Conservation (phyloP, 78 protist species). For the Tieghemostelium lacteum region DNA sequence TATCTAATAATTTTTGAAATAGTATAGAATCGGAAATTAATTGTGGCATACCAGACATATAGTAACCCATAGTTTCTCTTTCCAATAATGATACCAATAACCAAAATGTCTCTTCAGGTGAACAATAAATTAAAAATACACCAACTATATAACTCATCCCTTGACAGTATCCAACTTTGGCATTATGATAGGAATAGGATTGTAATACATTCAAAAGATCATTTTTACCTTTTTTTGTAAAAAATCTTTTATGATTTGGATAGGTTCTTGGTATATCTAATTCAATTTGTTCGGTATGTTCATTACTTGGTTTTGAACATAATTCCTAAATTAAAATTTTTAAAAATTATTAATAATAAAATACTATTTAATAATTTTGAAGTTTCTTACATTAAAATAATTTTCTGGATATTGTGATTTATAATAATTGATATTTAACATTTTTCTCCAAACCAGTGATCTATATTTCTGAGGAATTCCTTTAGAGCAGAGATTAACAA, state of each 20-base stretch:
- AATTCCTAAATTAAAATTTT: constrained; percentile 2
- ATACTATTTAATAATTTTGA: background rate
- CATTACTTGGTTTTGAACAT: constrained; percentile 16
- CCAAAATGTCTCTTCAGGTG: constrained; percentile 76
- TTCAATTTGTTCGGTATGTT: constrained; percentile 72
- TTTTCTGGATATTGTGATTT: constrained; percentile 22
- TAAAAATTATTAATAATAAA: background rate
- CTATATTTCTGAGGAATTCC: constrained; percentile 45
- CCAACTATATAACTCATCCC: constrained; percentile 83
- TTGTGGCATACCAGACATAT: constrained; percentile 72
- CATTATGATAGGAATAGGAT: constrained; percentile 63
- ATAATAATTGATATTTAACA: constrained; percentile 41
- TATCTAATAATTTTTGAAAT: constrained; percentile 58
- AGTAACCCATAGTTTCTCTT: constrained; percentile 60
- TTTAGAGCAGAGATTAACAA: constrained; percentile 10
- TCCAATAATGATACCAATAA: constrained; percentile 41
- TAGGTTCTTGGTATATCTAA: constrained; percentile 79
- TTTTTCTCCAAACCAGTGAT: constrained; percentile 53
- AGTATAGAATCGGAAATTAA: constrained; percentile 36
- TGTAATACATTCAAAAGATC: constrained; percentile 67
- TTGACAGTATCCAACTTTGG: constrained; percentile 80
- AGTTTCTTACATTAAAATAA: constrained; percentile 23
- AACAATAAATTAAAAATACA: constrained; percentile 58
- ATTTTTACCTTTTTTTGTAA: constrained; percentile 64
- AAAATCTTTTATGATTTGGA: constrained; percentile 69